Conservation (phyloP, 2,329 filamentous ascomycete genomes). For the Tricladium varicosporioides region DNA sequence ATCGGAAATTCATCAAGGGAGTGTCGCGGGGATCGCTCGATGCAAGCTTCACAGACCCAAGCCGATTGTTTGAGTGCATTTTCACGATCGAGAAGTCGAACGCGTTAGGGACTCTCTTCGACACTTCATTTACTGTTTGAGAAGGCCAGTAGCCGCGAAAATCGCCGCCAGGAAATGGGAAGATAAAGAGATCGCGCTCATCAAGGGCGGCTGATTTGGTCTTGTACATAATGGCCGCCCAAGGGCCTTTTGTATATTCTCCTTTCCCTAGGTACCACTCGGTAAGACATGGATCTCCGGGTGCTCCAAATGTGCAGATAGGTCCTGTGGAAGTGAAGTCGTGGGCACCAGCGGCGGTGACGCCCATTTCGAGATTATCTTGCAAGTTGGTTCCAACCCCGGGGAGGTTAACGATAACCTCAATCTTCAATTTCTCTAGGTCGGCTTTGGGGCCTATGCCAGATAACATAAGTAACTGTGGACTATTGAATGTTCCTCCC, state of each 20-base stretch:
- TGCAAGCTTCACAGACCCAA: conserved; percentile 59
- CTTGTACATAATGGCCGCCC: conserved; percentile 35
- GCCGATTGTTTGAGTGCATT: conserved; percentile 58
- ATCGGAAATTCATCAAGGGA: conserved; percentile 62
- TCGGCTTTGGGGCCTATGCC: conserved; percentile 41
- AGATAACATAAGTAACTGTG: conserved; percentile 45
- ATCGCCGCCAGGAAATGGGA: conserved; percentile 28
- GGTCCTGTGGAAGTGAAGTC: conserved; percentile 37
- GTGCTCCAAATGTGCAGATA: conserved; percentile 36
- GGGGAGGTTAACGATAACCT: conserved; percentile 52
- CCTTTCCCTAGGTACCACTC: conserved; percentile 23
- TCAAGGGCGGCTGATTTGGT: conserved; percentile 37
- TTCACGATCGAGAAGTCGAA: conserved; percentile 38
- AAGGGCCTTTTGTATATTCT: conserved; percentile 47
- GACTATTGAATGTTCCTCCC: conserved; percentile 44
- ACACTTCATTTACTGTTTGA: conserved; percentile 36
- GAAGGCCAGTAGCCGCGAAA: conserved; percentile 42
- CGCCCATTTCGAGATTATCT: conserved; percentile 48
- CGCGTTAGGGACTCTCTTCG: conserved; percentile 38
- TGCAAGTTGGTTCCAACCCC: conserved; percentile 61
- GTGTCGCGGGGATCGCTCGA: conserved; percentile 61
- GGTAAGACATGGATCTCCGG: conserved; percentile 38
- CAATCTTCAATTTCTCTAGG: conserved; percentile 43
- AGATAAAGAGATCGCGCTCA: conserved; percentile 39
- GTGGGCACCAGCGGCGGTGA: conserved; percentile 1